phyloP scores from a whole-genome alignment of 331 rosid genomes.

The Saraca asoca region DNA sequence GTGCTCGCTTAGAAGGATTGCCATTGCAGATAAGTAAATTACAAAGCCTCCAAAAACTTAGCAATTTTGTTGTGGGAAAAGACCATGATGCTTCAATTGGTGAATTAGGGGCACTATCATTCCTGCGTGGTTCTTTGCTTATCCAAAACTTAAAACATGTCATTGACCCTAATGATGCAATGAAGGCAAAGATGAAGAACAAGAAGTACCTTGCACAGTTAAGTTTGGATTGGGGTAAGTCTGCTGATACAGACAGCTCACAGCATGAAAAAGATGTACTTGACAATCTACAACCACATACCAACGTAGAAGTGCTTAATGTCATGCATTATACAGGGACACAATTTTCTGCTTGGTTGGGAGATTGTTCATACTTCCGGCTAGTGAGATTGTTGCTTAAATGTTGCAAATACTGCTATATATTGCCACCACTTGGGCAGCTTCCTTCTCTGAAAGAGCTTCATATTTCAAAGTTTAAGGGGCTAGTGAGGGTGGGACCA shows the following conservation, averaged over 20 bases:
- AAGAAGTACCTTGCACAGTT: constrained; percentile 5
- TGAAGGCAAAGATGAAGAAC: not conserved
- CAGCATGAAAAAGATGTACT: constrained; percentile 10
- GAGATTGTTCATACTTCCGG: not conserved
- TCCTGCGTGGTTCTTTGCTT: not conserved
- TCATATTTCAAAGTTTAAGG: not conserved
- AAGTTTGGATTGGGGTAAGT: constrained; percentile 5
- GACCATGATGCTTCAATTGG: constrained; percentile 6
- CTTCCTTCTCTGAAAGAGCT: constrained; percentile 12
- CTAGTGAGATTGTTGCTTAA: not conserved
- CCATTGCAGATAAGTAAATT: constrained; percentile 1
- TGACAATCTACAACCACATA: constrained; percentile 10
- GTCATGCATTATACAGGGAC: not conserved
- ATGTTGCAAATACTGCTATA: constrained; percentile 1
- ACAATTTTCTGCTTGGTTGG: constrained; percentile 16
- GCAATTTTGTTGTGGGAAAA: constrained; percentile 26
- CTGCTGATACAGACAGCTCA: not conserved
- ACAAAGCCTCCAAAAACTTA: constrained; percentile 23
- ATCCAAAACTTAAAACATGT: constrained; percentile 15
- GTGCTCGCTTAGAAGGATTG: constrained; percentile 6
- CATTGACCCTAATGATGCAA: constrained; percentile 3
- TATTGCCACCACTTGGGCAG: constrained; percentile 28
- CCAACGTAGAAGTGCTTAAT: not conserved
- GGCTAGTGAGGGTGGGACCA: not conserved
- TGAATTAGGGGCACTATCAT: not conserved